These are phyloP conservation scores for Monosporascus ibericus DNA, from an alignment of 2,329 filamentous ascomycete species.

Conservation along the genomic window DNA sequence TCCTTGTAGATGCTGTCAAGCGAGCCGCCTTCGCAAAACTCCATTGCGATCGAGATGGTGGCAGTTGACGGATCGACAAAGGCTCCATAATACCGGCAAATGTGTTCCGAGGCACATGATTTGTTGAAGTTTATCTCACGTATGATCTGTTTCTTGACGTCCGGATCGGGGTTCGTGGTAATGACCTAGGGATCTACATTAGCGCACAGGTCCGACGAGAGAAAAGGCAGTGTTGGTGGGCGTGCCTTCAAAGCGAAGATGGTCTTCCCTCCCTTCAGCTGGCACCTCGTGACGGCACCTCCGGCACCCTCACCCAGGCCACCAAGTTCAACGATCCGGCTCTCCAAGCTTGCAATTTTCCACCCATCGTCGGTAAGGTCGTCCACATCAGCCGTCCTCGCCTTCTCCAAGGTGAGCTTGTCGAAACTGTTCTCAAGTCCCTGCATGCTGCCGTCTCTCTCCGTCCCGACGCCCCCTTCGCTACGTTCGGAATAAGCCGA, in stretches of 20 bases:
- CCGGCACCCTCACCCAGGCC: slow-evolving; percentile 91
- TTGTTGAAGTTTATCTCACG: slow-evolving; percentile 97
- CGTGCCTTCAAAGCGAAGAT: slow-evolving; percentile 91
- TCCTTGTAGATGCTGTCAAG: slow-evolving; percentile 96
- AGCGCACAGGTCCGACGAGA: slow-evolving; percentile 10
- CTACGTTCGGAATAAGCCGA: slow-evolving; percentile 78
- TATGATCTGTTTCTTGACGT: slow-evolving; percentile 97
- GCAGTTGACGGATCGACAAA: slow-evolving; percentile 95
- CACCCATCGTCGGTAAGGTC: slow-evolving; percentile 93
- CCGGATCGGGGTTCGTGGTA: slow-evolving; percentile 94
- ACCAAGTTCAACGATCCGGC: slow-evolving; percentile 80
- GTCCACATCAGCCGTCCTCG: slow-evolving; percentile 80
- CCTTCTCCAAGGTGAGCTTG: slow-evolving; percentile 74
- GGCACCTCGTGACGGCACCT: slow-evolving; percentile 87
- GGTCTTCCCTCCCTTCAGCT: slow-evolving; percentile 84
- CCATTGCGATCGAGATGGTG: slow-evolving; percentile 98
- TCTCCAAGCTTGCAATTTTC: slow-evolving; percentile 85
- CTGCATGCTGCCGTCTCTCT: slow-evolving; percentile 75
- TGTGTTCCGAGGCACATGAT: slow-evolving; percentile 90
- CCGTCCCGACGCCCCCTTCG: slow-evolving; percentile 70
- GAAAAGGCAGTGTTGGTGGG: not conserved
- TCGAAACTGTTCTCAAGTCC: slow-evolving; percentile 68
- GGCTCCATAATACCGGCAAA: slow-evolving; percentile 94
- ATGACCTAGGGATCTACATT: slow-evolving; percentile 63
- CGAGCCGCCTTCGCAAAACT: slow-evolving; percentile 95